These are phyloP conservation scores for Bimuria novae-zelandiae DNA, from an alignment of 2,329 filamentous ascomycete genomes.

Conservation along the genomic window DNA sequence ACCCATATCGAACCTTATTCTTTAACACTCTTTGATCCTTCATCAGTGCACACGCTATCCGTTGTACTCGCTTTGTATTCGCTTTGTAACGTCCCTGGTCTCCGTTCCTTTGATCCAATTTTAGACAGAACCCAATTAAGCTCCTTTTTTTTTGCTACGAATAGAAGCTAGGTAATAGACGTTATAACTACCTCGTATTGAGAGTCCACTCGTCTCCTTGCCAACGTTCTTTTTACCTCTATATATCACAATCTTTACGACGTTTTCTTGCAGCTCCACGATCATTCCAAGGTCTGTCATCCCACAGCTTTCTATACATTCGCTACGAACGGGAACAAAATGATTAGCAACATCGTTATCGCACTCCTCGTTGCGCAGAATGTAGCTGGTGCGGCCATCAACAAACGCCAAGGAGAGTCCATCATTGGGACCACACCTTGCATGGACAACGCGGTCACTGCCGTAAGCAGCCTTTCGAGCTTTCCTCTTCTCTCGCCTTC, in stretches of 20 bases:
- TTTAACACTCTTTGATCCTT: too few relatives aligned
- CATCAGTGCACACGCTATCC: too few relatives aligned
- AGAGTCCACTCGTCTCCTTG: background rate
- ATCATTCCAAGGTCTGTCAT: background rate
- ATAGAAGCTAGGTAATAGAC: too few relatives aligned
- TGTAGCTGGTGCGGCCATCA: slow-evolving; percentile 8
- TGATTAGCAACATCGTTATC: slow-evolving; percentile 5
- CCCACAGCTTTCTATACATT: background rate
- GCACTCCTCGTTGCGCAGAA: slow-evolving; percentile 11
- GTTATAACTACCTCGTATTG: too few relatives aligned
- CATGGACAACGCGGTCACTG: background rate
- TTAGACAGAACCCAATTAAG: too few relatives aligned
- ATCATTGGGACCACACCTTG: background rate
- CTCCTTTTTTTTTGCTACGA: too few relatives aligned
- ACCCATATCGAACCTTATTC: too few relatives aligned
- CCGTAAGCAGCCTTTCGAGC: background rate
- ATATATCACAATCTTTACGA: background rate
- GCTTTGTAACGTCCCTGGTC: too few relatives aligned
- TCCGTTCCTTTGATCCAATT: too few relatives aligned
- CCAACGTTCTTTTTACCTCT: background rate
- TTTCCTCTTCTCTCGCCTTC: background rate
- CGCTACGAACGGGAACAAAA: background rate
- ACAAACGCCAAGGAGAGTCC: slow-evolving; percentile 3
- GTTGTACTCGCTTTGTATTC: too few relatives aligned
- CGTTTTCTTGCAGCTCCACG: background rate